Evolutionary conservation across 2,329 filamentous ascomycete species (phyloP).

Genomic region (Diaporthe helianthi): DNA sequence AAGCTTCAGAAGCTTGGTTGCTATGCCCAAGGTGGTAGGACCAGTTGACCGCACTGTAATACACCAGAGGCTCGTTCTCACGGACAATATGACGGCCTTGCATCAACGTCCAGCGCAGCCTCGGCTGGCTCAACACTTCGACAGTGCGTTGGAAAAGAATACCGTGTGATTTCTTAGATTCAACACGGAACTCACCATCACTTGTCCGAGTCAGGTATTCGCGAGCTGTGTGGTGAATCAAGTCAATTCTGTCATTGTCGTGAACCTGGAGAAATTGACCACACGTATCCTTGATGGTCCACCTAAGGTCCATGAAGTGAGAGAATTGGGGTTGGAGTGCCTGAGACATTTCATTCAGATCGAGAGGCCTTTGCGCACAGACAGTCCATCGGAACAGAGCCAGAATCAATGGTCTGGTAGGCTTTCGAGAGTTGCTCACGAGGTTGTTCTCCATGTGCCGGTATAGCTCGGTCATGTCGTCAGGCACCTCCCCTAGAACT

Average conservation of each 20-base stretch:
- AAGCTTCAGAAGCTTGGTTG: neutral
- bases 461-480: neutral
- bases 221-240: conserved; percentile 47
- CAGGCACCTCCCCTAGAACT: neutral
- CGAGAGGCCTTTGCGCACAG: neutral
- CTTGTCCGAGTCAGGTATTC: conserved; percentile 41
- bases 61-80: neutral
- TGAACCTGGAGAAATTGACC: conserved; percentile 44
- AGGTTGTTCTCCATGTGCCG: neutral
- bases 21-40: neutral
- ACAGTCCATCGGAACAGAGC: neutral
- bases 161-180: neutral
- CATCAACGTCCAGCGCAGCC: neutral
- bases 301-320: neutral
- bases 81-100: neutral
- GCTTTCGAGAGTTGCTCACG: neutral
- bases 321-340: neutral
- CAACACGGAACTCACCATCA: neutral
- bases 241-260: conserved; percentile 37
- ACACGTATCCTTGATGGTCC: neutral
- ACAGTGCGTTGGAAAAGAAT: neutral
- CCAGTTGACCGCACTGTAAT: neutral
- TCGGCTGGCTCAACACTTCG: neutral
- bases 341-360: neutral
- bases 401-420: neutral